phyloP scores from a whole-genome alignment of 306 rosid species.

The Lablab purpureus region DNA sequence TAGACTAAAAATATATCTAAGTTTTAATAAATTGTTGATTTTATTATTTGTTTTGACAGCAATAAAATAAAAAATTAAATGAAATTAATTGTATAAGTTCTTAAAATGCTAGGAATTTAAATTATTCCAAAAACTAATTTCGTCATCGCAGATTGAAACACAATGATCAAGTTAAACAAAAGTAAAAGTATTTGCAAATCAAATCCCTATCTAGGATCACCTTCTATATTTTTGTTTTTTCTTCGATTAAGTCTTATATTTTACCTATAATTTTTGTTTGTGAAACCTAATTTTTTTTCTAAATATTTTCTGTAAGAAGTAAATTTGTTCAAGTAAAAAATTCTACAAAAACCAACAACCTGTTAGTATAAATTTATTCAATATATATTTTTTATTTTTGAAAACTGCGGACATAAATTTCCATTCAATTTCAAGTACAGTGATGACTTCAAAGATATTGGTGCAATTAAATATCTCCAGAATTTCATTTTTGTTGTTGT shows the following conservation, averaged over 20 bases:
- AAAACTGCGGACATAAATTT: not conserved
- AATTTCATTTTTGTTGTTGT: not conserved
- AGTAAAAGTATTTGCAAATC: not conserved
- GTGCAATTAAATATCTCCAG: not conserved
- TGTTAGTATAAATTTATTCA: not conserved
- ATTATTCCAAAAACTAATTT: not conserved
- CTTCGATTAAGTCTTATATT: not conserved
- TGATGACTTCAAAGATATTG: not conserved
- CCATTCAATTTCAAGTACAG: not conserved
- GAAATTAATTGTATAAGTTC: not conserved
- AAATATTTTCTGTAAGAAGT: not conserved
- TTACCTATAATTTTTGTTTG: too few species aligned
- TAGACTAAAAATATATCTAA: too few species aligned
- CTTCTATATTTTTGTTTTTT: not conserved
- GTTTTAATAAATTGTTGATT: not conserved
- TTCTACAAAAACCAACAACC: not conserved
- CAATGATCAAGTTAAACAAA: not conserved
- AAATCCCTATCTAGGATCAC: not conserved
- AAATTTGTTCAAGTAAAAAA: not conserved
- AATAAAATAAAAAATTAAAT: too few species aligned
- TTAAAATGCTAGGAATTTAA: not conserved
- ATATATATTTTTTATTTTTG: not conserved
- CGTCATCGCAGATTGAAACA: not conserved
- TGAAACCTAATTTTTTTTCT: not conserved
- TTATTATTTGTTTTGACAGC: not conserved